Evolutionary conservation across 371 early-diverging fungal species (phyloP).

Genomic region (Saksenaea oblongispora): DNA sequence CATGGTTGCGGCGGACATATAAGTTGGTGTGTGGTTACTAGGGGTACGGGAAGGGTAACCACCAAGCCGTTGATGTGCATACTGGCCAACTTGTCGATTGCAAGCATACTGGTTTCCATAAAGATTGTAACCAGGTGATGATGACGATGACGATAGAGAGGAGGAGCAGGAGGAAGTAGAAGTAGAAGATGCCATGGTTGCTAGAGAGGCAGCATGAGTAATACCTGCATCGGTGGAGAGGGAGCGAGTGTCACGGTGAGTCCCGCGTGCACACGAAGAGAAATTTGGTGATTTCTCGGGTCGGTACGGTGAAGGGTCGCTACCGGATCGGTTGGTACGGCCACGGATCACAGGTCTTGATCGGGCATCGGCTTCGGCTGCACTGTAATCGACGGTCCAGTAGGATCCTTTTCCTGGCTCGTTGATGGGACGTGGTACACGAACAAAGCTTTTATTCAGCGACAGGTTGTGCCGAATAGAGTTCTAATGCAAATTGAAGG

Average conservation of each 20-base stretch:
- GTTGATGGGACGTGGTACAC: slow-evolving; percentile 85
- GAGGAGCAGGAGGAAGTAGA: neutral
- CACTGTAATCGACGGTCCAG: slow-evolving; percentile 80
- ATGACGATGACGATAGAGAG: neutral
- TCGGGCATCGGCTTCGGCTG: slow-evolving; percentile 27
- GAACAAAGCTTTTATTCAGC: slow-evolving; percentile 92
- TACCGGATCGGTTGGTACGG: slow-evolving; percentile 30
- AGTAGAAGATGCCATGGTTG: neutral
- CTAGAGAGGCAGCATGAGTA: slow-evolving; percentile 8
- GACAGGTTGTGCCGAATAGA: slow-evolving; percentile 98
- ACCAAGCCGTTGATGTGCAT: neutral
- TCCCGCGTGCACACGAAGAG: slow-evolving; percentile 8
- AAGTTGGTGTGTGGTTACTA: neutral
- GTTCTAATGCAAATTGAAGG: slow-evolving; percentile 61
- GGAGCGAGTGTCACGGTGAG: slow-evolving; percentile 20
- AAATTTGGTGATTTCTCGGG: slow-evolving; percentile 26
- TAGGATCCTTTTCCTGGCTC: slow-evolving; percentile 97
- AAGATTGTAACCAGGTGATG: slow-evolving; percentile 3
- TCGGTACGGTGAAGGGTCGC: slow-evolving; percentile 36
- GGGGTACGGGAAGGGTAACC: neutral
- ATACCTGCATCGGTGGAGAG: slow-evolving; percentile 22
- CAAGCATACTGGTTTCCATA: slow-evolving; percentile 4
- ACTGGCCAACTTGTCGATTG: neutral
- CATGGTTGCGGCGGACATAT: neutral
- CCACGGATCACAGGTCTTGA: slow-evolving; percentile 10